phyloP scores from a whole-genome alignment of 192 early-diverging fungal genomes.

The Coemansia furcata region DNA sequence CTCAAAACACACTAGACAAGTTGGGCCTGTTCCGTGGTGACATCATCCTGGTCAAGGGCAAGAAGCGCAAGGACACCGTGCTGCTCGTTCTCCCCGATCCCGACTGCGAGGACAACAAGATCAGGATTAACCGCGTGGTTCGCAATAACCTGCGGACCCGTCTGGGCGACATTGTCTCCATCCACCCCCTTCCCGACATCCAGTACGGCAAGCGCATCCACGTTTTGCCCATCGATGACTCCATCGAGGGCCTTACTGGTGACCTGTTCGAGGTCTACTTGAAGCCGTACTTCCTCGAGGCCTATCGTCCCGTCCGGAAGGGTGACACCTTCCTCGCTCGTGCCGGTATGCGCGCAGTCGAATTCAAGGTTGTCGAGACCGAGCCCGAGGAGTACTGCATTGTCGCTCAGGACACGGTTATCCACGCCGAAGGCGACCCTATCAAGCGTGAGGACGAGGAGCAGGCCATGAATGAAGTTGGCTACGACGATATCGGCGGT shows the following conservation, averaged over 20 bases:
- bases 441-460: constrained; percentile 99
- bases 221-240: constrained; percentile 96
- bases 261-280: constrained; percentile 97
- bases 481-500: constrained; percentile 99
- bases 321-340: constrained; percentile 93
- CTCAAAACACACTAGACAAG: constrained; percentile 88
- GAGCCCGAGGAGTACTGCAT: constrained; percentile 97
- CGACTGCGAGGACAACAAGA: constrained; percentile 87
- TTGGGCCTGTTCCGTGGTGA: constrained; percentile 95
- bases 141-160: constrained; percentile 93
- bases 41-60: constrained; percentile 94
- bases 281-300: constrained; percentile 98
- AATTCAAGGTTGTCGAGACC: constrained; percentile 97
- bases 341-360: constrained; percentile 95
- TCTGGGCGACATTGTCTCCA: constrained; percentile 93
- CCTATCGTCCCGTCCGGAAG: constrained; percentile 93
- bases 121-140: constrained; percentile 93
- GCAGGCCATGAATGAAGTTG: constrained; percentile 84
- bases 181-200: constrained; percentile 91
- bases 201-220: constrained; percentile 97
- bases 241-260: constrained; percentile 95
- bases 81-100: constrained; percentile 93
- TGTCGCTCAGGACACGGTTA: constrained; percentile 96
- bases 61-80: constrained; percentile 96
- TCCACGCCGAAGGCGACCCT: constrained; percentile 98